Evolutionary conservation across 768 basidiomycete species (phyloP), one percentile per base, ranked within the genome.

Genomic region (Pulveroboletus sp.): DNA sequence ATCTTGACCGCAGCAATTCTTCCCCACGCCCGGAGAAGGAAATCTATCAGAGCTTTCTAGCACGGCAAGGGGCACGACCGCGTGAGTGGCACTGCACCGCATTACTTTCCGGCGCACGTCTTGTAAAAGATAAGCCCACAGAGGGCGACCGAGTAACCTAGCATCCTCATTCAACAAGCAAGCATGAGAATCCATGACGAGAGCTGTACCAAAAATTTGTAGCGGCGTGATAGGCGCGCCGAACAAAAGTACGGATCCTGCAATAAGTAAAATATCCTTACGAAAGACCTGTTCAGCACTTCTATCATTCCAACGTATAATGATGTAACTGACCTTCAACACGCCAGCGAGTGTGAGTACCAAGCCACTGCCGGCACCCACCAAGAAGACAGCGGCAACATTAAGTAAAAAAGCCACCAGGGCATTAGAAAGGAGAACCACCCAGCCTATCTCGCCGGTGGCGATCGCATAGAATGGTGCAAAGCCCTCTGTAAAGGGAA

Each of bases 331-430:
- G 60, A 86, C 85, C 79, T 94, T 94, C 71, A 93, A 85, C 24
- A 97, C 93, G 14, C 94, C 94, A 3, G 94, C 93, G 5, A 98
- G 78, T 3, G 94, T 97, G 56, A 97, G 74, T 17, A 96, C 82
- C 51, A 97, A 75, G 2, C 93, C 92, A 43, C 86, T 88, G 14
- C 86, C 93, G 0, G 83, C 88, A 38, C 92, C 81, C 31, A 96
- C 92, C 60, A 97, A 76, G 74, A 94, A 97, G 17, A 97, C 94
- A 9, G 94, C 93, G 1, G 94, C 90, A 36, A 96, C 77, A 63
- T 97, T 96, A 54, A 96, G 76, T 33, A 84, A 73, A 73, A 98
- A 94, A 0, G 95, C 94, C 30, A 92, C 79, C 39, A 73, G 66
- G 0, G 95, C 96, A 66, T 99, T 99, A 58, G 82, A 77, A 52